Percentiles rank a stretch among this genome's conserved stretches.
phyloP scores from a whole-genome alignment of 805 yeast species.

The Ogataea saltuana region DNA sequence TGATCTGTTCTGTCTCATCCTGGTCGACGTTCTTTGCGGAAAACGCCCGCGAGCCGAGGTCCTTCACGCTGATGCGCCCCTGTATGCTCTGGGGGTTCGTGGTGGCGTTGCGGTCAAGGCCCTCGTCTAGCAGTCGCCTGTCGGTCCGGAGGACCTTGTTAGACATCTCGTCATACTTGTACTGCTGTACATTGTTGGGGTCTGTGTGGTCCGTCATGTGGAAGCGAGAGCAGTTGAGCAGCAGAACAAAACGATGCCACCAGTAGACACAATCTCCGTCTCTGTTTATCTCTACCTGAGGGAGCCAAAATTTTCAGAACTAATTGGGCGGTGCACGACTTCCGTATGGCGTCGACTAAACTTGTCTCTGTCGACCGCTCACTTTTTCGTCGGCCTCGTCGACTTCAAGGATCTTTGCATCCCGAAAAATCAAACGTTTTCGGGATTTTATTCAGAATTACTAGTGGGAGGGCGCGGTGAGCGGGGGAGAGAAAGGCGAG shows the following conservation, averaged over 20 bases:
- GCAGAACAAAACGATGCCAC: too few species aligned
- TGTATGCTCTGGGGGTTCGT: constrained; percentile 72
- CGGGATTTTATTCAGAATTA: constrained; percentile 9
- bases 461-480: constrained; percentile 8
- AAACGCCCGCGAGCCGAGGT: constrained; percentile 53
- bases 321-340: constrained; percentile 2
- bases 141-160: constrained; percentile 69
- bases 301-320: constrained; percentile 4
- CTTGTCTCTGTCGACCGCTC: too few species aligned
- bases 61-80: constrained; percentile 65
- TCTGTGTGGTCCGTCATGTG: background rate
- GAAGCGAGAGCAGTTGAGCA: background rate
- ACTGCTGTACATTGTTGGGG: constrained; percentile 26
- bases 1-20: constrained; percentile 21
- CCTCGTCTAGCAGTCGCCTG: constrained; percentile 47
- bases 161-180: constrained; percentile 73
- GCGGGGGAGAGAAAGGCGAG: constrained; percentile 2
- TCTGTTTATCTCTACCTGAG: too few species aligned
- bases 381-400: constrained; percentile 7
- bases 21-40: constrained; percentile 10
- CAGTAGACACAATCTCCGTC: too few species aligned
- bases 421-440: constrained; percentile 18
- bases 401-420: constrained; percentile 22
- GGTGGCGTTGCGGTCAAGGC: constrained; percentile 45
- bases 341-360: too few species aligned